These are phyloP conservation scores for Logfia minima DNA, from an alignment of 129 eudicot genomes.

Conservation along the genomic window DNA sequence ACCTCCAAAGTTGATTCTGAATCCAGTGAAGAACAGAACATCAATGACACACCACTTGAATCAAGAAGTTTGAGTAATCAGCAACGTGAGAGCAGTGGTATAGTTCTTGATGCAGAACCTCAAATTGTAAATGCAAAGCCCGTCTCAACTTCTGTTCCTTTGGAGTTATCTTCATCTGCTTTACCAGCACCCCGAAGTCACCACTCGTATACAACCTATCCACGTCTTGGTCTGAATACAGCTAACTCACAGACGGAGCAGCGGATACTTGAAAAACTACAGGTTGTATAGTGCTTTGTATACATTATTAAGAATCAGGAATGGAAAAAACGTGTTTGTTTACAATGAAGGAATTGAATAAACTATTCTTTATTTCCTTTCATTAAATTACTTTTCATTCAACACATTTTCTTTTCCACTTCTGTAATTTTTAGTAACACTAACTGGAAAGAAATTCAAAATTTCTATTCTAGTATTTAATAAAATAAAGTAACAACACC, in stretches of 20 bases:
- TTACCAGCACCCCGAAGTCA: slow-evolving; percentile 37
- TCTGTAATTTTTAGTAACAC: neutral
- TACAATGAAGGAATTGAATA: neutral
- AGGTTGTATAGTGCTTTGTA: slow-evolving; percentile 41
- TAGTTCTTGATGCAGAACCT: slow-evolving; percentile 36
- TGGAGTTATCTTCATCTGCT: slow-evolving; percentile 36
- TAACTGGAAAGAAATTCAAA: neutral
- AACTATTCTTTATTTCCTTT: neutral
- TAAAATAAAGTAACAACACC: neutral
- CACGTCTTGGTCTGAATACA: slow-evolving; percentile 55
- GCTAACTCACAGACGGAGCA: slow-evolving; percentile 67
- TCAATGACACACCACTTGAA: slow-evolving; percentile 20
- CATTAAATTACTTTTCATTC: neutral
- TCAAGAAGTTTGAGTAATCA: slow-evolving; percentile 33
- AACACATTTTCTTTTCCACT: neutral
- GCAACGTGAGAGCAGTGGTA: slow-evolving; percentile 20
- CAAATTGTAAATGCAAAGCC: slow-evolving; percentile 33
- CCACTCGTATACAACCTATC: slow-evolving; percentile 60
- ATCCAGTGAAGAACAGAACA: slow-evolving; percentile 23
- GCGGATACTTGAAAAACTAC: slow-evolving; percentile 63
- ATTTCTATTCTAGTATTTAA: neutral
- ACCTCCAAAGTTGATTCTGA: slow-evolving; percentile 36
- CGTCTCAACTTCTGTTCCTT: slow-evolving; percentile 21
- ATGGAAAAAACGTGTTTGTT: neutral
- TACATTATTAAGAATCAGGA: neutral